Conservation (phyloP, 1,139 yeast genomes). For the Entelexis sorbosivorans region DNA sequence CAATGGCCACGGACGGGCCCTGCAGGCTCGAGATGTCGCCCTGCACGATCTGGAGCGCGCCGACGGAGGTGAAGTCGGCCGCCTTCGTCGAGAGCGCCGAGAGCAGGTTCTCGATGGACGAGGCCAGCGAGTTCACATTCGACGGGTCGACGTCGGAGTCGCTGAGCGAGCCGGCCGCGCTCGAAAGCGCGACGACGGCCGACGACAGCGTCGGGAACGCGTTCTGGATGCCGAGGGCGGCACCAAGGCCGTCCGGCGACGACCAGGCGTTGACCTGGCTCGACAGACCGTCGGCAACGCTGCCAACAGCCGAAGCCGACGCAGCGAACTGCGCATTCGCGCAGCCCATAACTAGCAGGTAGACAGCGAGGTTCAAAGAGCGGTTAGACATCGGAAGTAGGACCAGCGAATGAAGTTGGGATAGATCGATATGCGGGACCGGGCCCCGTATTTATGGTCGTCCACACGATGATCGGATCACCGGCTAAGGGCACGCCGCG, state of each 20-base stretch:
- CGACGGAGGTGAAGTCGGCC: conserved; percentile 19
- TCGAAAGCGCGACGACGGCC: conserved; percentile 15
- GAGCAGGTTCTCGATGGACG: conserved; percentile 17
- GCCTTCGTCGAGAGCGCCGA: conserved; percentile 20
- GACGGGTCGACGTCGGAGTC: conserved; percentile 8
- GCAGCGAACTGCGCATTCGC: conserved; percentile 5
- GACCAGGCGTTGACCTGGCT: conserved; percentile 8
- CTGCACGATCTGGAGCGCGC: conserved; percentile 20
- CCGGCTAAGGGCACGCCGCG: neutral
- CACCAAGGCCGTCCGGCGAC: conserved; percentile 18
- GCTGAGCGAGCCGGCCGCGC: conserved; percentile 8
- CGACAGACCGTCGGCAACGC: conserved; percentile 2
- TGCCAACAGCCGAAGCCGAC: conserved; percentile 5
- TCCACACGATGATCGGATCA: neutral
- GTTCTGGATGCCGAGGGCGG: conserved; percentile 24
- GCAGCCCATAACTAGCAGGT: neutral
- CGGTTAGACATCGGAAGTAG: neutral
- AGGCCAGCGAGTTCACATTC: conserved; percentile 7
- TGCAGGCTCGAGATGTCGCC: conserved; percentile 16
- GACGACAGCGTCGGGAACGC: conserved; percentile 15
- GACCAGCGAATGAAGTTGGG: neutral
- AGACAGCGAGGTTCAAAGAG: neutral
- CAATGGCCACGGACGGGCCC: conserved; percentile 14
- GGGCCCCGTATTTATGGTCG: neutral
- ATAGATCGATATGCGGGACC: no score